A percentile compares a stretch with the other conserved stretches of the same genome.
Evolutionary conservation across 1,139 yeast species (phyloP).

Genomic region (Kurtzmaniella quercitrusa): DNA sequence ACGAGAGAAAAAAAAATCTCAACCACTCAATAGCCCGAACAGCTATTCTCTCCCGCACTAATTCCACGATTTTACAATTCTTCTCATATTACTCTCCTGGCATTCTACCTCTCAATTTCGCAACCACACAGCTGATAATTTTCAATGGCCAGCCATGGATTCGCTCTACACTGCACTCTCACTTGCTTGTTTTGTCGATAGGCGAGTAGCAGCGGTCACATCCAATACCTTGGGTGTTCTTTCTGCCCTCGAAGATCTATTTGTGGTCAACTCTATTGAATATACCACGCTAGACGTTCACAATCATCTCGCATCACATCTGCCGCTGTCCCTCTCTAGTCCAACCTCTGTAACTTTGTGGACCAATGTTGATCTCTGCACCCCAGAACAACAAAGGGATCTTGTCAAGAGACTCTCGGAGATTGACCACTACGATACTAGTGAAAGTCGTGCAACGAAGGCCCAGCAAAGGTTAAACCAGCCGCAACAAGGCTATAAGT

Average conservation of each 20-base stretch:
- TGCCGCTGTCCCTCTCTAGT: neutral
- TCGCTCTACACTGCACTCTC: constrained; percentile 10
- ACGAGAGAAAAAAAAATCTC: too few species aligned
- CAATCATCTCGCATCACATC: neutral
- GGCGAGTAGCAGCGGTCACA: constrained; percentile 7
- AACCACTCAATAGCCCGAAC: too few species aligned
- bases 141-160: constrained; percentile 6
- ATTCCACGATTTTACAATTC: too few species aligned
- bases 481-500: neutral
- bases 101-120: neutral
- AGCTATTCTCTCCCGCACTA: too few species aligned
- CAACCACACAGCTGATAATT: neutral
- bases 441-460: constrained; percentile 11
- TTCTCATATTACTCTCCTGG: too few species aligned
- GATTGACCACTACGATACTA: constrained; percentile 29
- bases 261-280: neutral
- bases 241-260: neutral
- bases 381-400: constrained; percentile 18
- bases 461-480: neutral
- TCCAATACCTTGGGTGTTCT: neutral
- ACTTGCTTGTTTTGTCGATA: constrained; percentile 8
- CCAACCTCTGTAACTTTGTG: constrained; percentile 16
- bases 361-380: constrained; percentile 21
- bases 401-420: constrained; percentile 26
- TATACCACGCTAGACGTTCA: neutral